Conservation (phyloP, 1,284 basidiomycete species). For the Melampsora americana region DNA sequence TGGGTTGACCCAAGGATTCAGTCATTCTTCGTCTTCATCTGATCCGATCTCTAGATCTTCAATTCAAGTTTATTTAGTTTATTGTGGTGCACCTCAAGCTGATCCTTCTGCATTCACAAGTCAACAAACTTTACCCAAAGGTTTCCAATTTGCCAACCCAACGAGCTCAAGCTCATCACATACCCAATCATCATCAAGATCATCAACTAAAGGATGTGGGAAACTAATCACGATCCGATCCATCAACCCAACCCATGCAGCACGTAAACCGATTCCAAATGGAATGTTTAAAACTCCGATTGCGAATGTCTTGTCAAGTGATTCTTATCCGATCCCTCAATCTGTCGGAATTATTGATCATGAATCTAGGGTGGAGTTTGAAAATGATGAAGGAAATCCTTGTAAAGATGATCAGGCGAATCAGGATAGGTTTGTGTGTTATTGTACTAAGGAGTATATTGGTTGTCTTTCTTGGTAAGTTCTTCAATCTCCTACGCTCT, state of each 20-base stretch:
- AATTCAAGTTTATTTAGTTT: conserved; percentile 11
- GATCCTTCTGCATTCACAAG: not conserved
- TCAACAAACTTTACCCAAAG: not conserved
- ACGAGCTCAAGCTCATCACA: not conserved
- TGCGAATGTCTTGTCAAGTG: not conserved
- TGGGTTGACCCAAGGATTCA: not conserved
- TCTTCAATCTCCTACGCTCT: not conserved
- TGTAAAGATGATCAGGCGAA: not conserved
- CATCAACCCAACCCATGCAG: not conserved
- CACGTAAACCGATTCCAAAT: no score
- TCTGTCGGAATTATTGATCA: conserved; percentile 9
- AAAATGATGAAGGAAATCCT: conserved; percentile 19
- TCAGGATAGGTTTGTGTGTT: not conserved
- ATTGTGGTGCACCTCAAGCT: conserved; percentile 15
- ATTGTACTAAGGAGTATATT: conserved; percentile 25
- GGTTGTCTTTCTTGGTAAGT: conserved; percentile 42
- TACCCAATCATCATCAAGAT: not conserved
- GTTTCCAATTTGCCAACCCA: not conserved
- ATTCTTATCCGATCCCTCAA: conserved; percentile 19
- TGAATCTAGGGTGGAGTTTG: conserved; percentile 14
- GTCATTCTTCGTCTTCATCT: not conserved
- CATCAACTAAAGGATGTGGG: conserved; percentile 4
- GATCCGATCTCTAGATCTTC: not conserved
- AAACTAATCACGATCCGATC: conserved; percentile 27
- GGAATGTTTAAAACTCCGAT: not conserved